phyloP scores from a whole-genome alignment of 805 yeast species.

The Metschnikowia lachancei region DNA sequence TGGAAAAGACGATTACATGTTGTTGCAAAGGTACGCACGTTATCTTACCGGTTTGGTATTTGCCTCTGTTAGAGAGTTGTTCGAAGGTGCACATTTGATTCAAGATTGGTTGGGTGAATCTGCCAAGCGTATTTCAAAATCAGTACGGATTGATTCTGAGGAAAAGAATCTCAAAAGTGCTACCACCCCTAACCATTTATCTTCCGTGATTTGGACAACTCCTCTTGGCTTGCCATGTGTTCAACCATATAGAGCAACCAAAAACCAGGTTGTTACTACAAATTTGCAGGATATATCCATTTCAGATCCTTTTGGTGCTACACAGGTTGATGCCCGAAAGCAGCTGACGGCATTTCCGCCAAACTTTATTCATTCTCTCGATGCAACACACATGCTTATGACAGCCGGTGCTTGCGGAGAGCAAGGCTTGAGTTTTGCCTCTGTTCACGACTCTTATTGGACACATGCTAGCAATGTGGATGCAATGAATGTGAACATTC shows the following conservation, averaged over 20 bases:
- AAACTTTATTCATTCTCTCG: conserved; percentile 89
- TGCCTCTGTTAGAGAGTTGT: conserved; percentile 77
- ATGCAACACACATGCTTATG: conserved; percentile 94
- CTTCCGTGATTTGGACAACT: conserved; percentile 96
- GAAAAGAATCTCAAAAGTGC: conserved; percentile 32
- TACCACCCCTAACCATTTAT: conserved; percentile 61
- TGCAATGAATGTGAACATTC: conserved; percentile 61
- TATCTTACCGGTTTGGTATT: conserved; percentile 79
- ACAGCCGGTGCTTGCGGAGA: conserved; percentile 78
- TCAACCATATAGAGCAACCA: conserved; percentile 83
- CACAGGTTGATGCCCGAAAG: conserved; percentile 81
- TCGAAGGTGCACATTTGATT: conserved; percentile 88
- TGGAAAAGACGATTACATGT: conserved; percentile 41
- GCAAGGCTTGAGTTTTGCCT: conserved; percentile 69
- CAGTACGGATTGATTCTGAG: conserved; percentile 66
- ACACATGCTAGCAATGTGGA: conserved; percentile 88
- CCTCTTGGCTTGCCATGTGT: conserved; percentile 95
- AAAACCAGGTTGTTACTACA: conserved; percentile 67
- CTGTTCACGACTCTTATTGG: conserved; percentile 98
- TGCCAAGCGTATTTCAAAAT: conserved; percentile 75
- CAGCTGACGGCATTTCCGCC: conserved; percentile 96
- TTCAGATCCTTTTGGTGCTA: conserved; percentile 80
- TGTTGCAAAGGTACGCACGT: conserved; percentile 28
- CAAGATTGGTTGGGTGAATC: conserved; percentile 95
- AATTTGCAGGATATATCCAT: conserved; percentile 85